Evolutionary conservation across 805 yeast genomes (phyloP).

Genomic region (Lachancea sp.): DNA sequence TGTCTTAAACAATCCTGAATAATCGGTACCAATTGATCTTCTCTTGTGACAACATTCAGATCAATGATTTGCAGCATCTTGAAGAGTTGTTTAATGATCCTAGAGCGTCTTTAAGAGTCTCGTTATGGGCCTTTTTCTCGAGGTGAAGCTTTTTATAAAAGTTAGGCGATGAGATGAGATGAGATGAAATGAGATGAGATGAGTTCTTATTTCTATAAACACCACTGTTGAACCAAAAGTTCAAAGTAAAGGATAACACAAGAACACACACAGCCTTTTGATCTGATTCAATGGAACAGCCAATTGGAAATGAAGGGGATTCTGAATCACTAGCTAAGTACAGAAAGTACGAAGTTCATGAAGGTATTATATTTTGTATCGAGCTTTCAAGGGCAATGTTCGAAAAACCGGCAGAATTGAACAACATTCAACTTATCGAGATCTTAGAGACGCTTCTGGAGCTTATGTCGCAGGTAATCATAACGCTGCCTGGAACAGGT

Average conservation of each 20-base stretch:
- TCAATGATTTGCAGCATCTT: conserved; percentile 16
- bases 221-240: background rate
- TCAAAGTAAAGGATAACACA: background rate
- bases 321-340: conserved; percentile 4
- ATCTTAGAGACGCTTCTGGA: conserved; percentile 53
- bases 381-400: conserved; percentile 48
- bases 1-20: conserved; percentile 18
- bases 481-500: conserved; percentile 61
- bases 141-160: too few species aligned
- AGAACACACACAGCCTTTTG: background rate
- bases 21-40: conserved; percentile 20
- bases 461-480: conserved; percentile 59
- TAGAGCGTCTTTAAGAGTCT: background rate
- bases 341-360: conserved; percentile 42
- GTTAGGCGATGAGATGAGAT: background rate
- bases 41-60: conserved; percentile 21
- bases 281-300: background rate
- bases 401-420: conserved; percentile 31
- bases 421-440: conserved; percentile 41
- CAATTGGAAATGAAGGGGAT: background rate
- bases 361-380: conserved; percentile 57
- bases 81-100: background rate
- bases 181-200: conserved; percentile 1
- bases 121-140: too few species aligned
- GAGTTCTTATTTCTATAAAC: too few species aligned